A percentile compares a stretch with the other conserved stretches of the same genome.
Evolutionary conservation across 2,329 filamentous ascomycete genomes (phyloP).

Genomic region (Ceratocystis cacaofunesta): DNA sequence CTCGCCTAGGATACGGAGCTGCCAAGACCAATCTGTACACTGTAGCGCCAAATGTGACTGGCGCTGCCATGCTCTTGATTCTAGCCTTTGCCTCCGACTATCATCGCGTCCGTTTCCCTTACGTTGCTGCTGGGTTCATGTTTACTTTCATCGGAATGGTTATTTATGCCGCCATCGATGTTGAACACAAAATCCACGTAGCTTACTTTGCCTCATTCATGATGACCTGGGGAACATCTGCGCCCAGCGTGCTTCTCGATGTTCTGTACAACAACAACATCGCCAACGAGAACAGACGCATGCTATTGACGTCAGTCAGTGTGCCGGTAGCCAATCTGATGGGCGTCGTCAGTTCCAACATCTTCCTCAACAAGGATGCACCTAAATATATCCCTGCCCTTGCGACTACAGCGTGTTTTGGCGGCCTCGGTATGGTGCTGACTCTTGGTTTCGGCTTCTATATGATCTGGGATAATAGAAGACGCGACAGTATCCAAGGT

Average conservation of each 20-base stretch:
- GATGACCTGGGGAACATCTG: slow-evolving; percentile 69
- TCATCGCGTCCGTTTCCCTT: slow-evolving; percentile 52
- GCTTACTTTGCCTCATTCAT: slow-evolving; percentile 67
- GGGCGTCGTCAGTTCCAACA: slow-evolving; percentile 54
- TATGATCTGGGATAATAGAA: slow-evolving; percentile 43
- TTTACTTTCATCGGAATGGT: slow-evolving; percentile 67
- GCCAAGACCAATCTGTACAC: slow-evolving; percentile 64
- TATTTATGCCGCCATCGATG: slow-evolving; percentile 58
- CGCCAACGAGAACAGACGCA: slow-evolving; percentile 57
- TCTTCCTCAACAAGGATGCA: slow-evolving; percentile 49
- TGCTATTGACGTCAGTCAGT: slow-evolving; percentile 54
- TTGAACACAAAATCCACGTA: slow-evolving; percentile 43
- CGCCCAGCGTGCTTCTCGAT: slow-evolving; percentile 54
- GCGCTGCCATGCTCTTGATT: slow-evolving; percentile 56
- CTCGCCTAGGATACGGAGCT: slow-evolving; percentile 32
- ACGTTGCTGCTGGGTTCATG: slow-evolving; percentile 57
- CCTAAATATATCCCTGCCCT: slow-evolving; percentile 53
- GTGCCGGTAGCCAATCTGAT: slow-evolving; percentile 65
- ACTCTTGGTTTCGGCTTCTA: slow-evolving; percentile 40
- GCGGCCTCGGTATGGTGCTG: slow-evolving; percentile 42
- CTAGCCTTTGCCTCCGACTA: slow-evolving; percentile 58
- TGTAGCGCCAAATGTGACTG: slow-evolving; percentile 63
- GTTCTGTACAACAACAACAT: slow-evolving; percentile 68
- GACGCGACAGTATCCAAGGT: slow-evolving; percentile 40
- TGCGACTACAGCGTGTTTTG: slow-evolving; percentile 50